Conservation (phyloP, 768 basidiomycete genomes). For the Exsudoporus frostii region DNA sequence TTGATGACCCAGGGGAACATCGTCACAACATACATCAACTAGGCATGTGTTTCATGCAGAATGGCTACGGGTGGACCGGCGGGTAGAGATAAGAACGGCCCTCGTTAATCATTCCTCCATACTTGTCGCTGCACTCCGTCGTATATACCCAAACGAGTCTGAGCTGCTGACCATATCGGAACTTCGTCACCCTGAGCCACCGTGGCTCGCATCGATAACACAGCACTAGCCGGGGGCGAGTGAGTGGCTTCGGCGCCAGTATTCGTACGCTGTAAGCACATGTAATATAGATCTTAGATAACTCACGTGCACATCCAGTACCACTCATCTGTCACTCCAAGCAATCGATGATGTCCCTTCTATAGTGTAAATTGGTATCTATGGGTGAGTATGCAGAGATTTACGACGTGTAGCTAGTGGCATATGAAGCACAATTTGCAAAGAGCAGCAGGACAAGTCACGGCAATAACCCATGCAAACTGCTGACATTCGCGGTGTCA, state of each 20-base stretch:
- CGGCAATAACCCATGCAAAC: background rate
- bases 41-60: background rate
- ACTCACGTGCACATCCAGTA: no score
- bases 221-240: no score
- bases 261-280: no score
- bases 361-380: constrained; percentile 3
- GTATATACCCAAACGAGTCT: no score
- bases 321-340: background rate
- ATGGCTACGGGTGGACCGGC: background rate
- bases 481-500: background rate
- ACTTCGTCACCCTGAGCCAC: no score
- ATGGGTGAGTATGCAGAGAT: constrained; percentile 6
- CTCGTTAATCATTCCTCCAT: no score
- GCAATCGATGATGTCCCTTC: background rate
- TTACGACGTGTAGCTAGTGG: background rate
- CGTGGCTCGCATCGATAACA: no score
- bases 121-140: background rate
- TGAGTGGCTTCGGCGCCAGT: no score
- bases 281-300: no score
- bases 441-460: background rate
- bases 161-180: no score
- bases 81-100: background rate
- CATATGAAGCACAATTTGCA: background rate
- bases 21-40: no score
- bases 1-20: background rate